Evolutionary conservation across 805 yeast genomes (phyloP).

Genomic region (Suhomyces tanzawaensis): DNA sequence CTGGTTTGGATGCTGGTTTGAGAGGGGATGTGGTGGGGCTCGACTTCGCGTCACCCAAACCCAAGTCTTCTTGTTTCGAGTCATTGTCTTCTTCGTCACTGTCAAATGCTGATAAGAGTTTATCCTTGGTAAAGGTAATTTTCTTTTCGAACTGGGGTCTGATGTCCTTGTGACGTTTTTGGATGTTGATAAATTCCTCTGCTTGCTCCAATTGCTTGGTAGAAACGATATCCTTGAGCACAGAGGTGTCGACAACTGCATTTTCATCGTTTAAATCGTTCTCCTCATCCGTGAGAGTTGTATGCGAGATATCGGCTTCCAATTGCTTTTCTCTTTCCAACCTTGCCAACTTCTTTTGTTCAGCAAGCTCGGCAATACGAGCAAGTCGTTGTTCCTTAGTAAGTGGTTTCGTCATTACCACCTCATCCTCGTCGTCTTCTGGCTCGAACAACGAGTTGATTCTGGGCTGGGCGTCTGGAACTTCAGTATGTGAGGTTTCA

Average conservation of each 20-base stretch:
- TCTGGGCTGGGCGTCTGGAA: background rate
- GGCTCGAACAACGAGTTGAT: background rate
- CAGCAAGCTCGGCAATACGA: constrained; percentile 18
- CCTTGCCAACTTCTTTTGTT: constrained; percentile 17
- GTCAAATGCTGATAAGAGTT: constrained; percentile 33
- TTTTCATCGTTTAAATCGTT: constrained; percentile 28
- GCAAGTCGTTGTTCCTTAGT: constrained; percentile 16
- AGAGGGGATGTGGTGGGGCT: constrained; percentile 37
- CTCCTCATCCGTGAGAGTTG: constrained; percentile 41
- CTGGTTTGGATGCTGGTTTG: constrained; percentile 1
- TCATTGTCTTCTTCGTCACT: constrained; percentile 20
- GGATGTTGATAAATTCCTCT: constrained; percentile 32
- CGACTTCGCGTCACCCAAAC: constrained; percentile 12
- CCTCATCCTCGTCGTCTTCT: constrained; percentile 8
- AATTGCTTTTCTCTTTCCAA: constrained; percentile 18
- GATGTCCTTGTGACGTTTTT: constrained; percentile 30
- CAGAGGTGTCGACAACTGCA: constrained; percentile 19
- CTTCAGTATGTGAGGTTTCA: background rate
- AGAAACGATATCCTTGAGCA: constrained; percentile 14
- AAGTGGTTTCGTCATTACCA: constrained; percentile 3
- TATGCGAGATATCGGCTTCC: constrained; percentile 31
- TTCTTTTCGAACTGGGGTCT: constrained; percentile 30
- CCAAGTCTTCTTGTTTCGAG: constrained; percentile 10
- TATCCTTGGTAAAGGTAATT: constrained; percentile 27
- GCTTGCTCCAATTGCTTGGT: constrained; percentile 28